These are phyloP conservation scores for Fraxinus sp. DNA, from an alignment of 305 asterid species.

Conservation along the genomic window DNA sequence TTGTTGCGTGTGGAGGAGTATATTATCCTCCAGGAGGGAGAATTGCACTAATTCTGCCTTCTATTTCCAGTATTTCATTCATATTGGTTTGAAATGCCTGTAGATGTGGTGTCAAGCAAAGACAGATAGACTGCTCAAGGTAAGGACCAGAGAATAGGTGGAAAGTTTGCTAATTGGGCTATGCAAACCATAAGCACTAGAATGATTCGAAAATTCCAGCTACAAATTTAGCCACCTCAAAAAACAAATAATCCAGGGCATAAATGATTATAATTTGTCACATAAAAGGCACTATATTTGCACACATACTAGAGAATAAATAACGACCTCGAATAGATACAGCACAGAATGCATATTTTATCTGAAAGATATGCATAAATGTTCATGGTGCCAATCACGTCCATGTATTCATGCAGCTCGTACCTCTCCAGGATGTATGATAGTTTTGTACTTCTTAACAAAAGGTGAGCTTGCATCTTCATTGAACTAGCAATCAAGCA, in stretches of 20 bases:
- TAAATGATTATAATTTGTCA: background rate
- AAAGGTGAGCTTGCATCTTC: constrained; percentile 95
- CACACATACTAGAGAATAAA: background rate
- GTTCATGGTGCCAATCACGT: background rate
- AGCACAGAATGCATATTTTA: background rate
- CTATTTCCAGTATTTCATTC: background rate
- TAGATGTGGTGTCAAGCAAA: background rate
- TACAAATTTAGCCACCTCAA: background rate
- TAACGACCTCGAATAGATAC: background rate
- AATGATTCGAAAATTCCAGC: background rate
- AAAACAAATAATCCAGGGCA: background rate
- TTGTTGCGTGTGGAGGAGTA: background rate
- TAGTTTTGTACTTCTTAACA: constrained; percentile 89
- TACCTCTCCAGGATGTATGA: constrained; percentile 99
- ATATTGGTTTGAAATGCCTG: background rate
- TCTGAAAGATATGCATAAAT: background rate
- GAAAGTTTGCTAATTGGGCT: background rate
- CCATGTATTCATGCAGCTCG: background rate
- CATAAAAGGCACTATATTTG: background rate
- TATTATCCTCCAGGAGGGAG: background rate
- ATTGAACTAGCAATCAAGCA: constrained; percentile 58
- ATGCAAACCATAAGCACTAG: background rate
- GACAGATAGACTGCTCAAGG: background rate
- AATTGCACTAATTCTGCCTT: background rate
- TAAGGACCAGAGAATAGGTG: background rate